Evolutionary conservation across 164 flowering plant genomes (phyloP), one percentile per base, ranked within the genome.

Genomic region (Malania oleifera): DNA sequence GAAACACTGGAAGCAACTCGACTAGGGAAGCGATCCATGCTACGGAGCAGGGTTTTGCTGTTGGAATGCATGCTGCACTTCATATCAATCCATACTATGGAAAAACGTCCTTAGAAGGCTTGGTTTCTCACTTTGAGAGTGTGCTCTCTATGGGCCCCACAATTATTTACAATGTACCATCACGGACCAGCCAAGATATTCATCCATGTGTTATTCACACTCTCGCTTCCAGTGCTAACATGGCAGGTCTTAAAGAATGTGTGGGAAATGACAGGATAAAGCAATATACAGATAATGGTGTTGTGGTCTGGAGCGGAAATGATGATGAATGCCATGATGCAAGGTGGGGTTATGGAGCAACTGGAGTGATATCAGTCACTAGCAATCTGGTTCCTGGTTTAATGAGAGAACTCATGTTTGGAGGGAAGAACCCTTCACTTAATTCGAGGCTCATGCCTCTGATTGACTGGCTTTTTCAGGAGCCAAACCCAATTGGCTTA

Each of bases 11-110:
- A n/a, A 45, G 49, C 49, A 45, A 45, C 49, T 45, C 20, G 7
- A 45, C 49, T 17, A 20, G 49, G 10, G 2, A 10, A 0, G 49
- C 49, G 8, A 45, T 45, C 49, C 49, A 20, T 17, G 49, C 49
- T n/a, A 45, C 49, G 0, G 14, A 45, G 17, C 49, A 45, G 17
- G 49, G 49, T n/a, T 45, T 45, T 45, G 49, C 49, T 6, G 49
- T 45, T n/a, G 49, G 49, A n/a, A 45, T 45, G 49, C 13, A 45
- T 45, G 49, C 49, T n/a, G 49, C 49, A 17, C 49, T 45, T 17
- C 49, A 45, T 6, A 45, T 45, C 18, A 45, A 17, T 17, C 49
- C 49, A 0, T 45, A 45, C 49, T 45, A 45, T 17, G 49, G 49
- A 1, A 17, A 17, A 0, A 45, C 49, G 8, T 45, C 49, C 49